Evolutionary conservation across 257 asterid species (phyloP).

Genomic region (Capsicum pubescens): DNA sequence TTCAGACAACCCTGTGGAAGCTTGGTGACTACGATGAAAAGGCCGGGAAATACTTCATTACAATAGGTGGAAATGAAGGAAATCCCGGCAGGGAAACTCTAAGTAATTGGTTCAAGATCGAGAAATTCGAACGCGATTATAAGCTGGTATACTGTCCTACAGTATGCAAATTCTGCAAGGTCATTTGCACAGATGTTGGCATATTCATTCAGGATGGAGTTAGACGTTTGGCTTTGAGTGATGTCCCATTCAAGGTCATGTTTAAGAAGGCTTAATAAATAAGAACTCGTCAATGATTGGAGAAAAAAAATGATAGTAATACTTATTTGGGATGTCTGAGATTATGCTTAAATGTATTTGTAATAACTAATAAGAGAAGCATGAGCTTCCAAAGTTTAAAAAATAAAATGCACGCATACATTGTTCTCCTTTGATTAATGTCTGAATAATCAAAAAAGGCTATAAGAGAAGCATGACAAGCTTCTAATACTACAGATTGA

Average conservation of each 20-base stretch:
- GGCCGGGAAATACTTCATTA: conserved; percentile 34
- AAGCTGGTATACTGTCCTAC: conserved; percentile 59
- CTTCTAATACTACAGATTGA: neutral
- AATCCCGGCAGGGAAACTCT: conserved; percentile 52
- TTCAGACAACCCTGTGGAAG: conserved; percentile 53
- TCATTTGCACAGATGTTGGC: conserved; percentile 53
- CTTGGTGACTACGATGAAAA: conserved; percentile 40
- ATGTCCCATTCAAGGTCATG: conserved; percentile 36
- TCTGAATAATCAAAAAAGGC: no score
- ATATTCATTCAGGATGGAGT: conserved; percentile 50
- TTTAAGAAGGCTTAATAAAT: conserved; percentile 31
- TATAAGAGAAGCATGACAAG: neutral
- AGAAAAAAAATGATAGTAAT: neutral
- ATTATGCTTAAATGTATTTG: neutral
- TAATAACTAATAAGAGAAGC: conserved; percentile 27
- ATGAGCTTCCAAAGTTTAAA: neutral
- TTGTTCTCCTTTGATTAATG: neutral
- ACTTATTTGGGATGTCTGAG: neutral
- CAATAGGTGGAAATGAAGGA: conserved; percentile 56
- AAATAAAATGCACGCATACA: neutral
- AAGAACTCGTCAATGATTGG: neutral
- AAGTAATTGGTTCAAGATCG: conserved; percentile 70
- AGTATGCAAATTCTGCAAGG: conserved; percentile 56
- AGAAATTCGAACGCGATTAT: conserved; percentile 41
- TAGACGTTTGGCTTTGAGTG: conserved; percentile 43